Base-by-base conservation (phyloP, 1,139 yeast species). In the Nakaseomyces kungkrabaensis region DNA sequence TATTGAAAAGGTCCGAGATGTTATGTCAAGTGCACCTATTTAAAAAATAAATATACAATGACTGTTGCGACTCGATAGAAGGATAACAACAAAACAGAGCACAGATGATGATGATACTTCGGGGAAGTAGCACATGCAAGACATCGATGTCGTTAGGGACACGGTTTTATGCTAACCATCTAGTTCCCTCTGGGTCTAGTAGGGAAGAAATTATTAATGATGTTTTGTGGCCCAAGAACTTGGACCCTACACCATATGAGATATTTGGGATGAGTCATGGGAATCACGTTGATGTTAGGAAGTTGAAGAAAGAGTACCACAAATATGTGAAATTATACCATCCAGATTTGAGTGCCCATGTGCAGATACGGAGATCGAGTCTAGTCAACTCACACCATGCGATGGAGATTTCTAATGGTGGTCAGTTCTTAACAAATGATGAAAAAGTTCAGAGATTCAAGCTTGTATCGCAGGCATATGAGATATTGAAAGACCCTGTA, bases 261-360 rank as follows among this genome's bases (percentile, higher is more conserved):
- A 74, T 89, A 10, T 78, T 89, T 54, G 76, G 77, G 17, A 62
- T 84, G 27, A 65, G 62, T 17, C 56, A 67, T 10, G 68, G 70
- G n/a, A 54, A 44, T 13, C 47, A 40, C 38, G 79, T 55, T 71
- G 75, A 57, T 59, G 64, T 49, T 66, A 68, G 46, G 58, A 66
- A 26, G 17, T 63, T 90, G 51, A 82, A 83, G 61, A 56, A 66
- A 36, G 72, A 72, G 42, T 90, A 86, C 63, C 75, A 76, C 57
- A 73, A 76, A 50, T 75, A 81, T 50, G 92, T 94, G 13, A 88
- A 86, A 65, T 63, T 81, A 6, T 90, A 92, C 61, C 97, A 92
- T 61, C 97, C 98, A 0, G 98, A 92, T 68, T 69, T 82, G 34
- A 41, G 4, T 65, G 72, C 11, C 61, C 62, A 11, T 54, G 67